Evolutionary conservation across 768 basidiomycete genomes (phyloP).

Genomic region (Coprinopsis cinerea): DNA sequence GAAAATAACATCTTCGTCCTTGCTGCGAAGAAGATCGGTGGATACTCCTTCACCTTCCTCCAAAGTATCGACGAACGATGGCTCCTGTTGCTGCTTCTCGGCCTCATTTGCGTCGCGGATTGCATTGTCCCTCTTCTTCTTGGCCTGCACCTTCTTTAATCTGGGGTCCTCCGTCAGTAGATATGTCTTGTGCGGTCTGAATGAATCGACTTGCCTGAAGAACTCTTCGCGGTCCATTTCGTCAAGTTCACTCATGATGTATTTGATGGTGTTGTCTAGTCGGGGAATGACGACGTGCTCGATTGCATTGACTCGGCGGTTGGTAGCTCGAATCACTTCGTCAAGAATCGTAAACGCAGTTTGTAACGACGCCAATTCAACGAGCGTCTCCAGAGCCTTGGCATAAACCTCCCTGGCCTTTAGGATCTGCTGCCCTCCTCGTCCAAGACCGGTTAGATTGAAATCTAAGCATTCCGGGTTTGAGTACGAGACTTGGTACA

Average conservation of each 20-base stretch:
- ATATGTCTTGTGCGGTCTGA: too few relatives aligned
- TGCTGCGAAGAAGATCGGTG: slow-evolving; percentile 67
- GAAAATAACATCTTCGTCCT: slow-evolving; percentile 94
- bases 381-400: slow-evolving; percentile 94
- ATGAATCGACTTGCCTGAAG: slow-evolving; percentile 55
- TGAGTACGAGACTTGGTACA: too few relatives aligned
- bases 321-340: slow-evolving; percentile 98
- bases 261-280: slow-evolving; percentile 95
- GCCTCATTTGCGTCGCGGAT: slow-evolving; percentile 24
- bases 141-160: slow-evolving; percentile 94
- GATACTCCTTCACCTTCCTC: slow-evolving; percentile 29
- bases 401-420: slow-evolving; percentile 96
- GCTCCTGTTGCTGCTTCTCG: slow-evolving; percentile 21
- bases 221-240: slow-evolving; percentile 98
- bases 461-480: slow-evolving; percentile 72
- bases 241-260: slow-evolving; percentile 94
- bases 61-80: slow-evolving; percentile 20
- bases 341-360: slow-evolving; percentile 98
- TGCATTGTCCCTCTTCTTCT: slow-evolving; percentile 85
- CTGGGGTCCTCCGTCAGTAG: slow-evolving; percentile 33
- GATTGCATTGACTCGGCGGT: slow-evolving; percentile 97
- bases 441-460: slow-evolving; percentile 92
- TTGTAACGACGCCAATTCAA: slow-evolving; percentile 94
- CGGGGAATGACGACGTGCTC: slow-evolving; percentile 96
- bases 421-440: slow-evolving; percentile 94